Percentiles rank a stretch among this genome's conserved stretches.
Conservation (phyloP, 306 rosid species). For the Malus sieversii region DNA sequence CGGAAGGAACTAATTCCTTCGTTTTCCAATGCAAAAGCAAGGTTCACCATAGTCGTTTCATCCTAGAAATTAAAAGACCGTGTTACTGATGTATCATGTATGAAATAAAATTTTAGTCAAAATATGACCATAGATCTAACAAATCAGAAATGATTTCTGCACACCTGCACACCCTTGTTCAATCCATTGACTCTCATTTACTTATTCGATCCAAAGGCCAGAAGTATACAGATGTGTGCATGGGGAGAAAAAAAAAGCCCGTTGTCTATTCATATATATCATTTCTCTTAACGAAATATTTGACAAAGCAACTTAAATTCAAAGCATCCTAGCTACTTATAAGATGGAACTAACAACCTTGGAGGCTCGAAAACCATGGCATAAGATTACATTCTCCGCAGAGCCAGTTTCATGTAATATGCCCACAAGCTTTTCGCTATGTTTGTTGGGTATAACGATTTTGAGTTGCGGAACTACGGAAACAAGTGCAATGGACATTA, state of each 20-base stretch:
- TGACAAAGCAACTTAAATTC: background rate
- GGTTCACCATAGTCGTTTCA: constrained; percentile 28
- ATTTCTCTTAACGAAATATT: background rate
- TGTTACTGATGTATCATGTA: too few species aligned
- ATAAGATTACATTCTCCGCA: constrained; percentile 49
- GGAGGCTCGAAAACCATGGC: constrained; percentile 59
- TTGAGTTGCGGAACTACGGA: constrained; percentile 36
- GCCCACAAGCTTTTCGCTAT: constrained; percentile 61
- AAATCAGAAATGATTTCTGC: too few species aligned
- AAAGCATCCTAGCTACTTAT: background rate
- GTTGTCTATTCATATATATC: background rate
- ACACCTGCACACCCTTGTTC: too few species aligned
- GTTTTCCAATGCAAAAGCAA: constrained; percentile 51
- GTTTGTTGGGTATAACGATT: constrained; percentile 47
- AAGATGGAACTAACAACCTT: constrained; percentile 35
- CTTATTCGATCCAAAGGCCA: background rate
- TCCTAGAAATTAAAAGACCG: constrained; percentile 29
- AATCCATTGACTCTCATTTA: too few species aligned
- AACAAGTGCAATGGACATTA: background rate
- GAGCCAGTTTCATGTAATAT: constrained; percentile 62
- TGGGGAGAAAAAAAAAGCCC: background rate
- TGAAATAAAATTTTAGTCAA: too few species aligned
- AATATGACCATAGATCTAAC: too few species aligned
- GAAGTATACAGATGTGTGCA: too few species aligned
- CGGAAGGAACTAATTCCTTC: constrained; percentile 60